A percentile compares a stretch with the other conserved stretches of the same genome.
phyloP scores from a whole-genome alignment of 129 eudicot genomes.

The Tagetes erecta region DNA sequence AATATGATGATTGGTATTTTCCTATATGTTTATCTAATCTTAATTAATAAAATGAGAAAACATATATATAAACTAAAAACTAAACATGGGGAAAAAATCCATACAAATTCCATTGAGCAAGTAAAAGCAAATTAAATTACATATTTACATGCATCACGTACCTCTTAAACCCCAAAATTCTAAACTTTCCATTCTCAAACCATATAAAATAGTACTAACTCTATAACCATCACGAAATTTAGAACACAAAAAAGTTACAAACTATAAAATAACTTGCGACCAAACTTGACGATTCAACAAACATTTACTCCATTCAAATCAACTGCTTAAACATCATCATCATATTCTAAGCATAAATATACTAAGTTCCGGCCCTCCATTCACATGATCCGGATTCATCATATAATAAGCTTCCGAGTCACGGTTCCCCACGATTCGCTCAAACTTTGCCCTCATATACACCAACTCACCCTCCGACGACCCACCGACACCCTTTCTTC shows the following conservation, averaged over 20 bases:
- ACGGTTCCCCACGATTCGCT: constrained; percentile 87
- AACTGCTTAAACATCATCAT: neutral
- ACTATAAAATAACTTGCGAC: constrained; percentile 8
- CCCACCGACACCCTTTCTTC: constrained; percentile 31
- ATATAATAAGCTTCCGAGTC: constrained; percentile 98
- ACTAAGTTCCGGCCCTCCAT: constrained; percentile 85
- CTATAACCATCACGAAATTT: constrained; percentile 8
- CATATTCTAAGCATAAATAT: constrained; percentile 72
- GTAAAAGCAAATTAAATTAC: neutral
- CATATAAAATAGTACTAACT: neutral
- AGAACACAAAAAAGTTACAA: too few species aligned
- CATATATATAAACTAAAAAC: neutral
- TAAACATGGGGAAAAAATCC: neutral
- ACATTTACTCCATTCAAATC: neutral
- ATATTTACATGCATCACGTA: neutral
- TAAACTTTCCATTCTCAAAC: neutral
- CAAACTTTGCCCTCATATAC: constrained; percentile 91
- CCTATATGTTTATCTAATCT: neutral
- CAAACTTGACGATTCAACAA: neutral
- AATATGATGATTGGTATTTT: too few species aligned
- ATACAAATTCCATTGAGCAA: neutral
- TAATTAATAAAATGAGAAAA: neutral
- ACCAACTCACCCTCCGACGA: constrained; percentile 72
- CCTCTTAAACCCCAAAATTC: constrained; percentile 1
- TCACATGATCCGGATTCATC: constrained; percentile 78